Evolutionary conservation across 2,329 filamentous ascomycete species (phyloP).

Genomic region (Fusarium verrucosum): DNA sequence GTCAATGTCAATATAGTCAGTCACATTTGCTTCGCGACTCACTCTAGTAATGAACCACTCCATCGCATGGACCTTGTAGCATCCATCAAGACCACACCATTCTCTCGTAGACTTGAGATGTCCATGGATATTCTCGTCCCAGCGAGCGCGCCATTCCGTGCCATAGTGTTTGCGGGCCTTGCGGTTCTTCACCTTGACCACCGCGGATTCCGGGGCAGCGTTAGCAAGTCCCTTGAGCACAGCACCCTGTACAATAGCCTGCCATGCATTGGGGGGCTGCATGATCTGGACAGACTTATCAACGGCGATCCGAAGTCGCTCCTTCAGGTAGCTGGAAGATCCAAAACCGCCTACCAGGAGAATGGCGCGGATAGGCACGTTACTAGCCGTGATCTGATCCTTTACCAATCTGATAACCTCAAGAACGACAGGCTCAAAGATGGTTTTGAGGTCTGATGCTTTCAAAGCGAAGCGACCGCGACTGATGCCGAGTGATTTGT

Average conservation of each 20-base stretch:
- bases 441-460: slow-evolving; percentile 51
- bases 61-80: slow-evolving; percentile 53
- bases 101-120: slow-evolving; percentile 47
- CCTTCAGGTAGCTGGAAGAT: slow-evolving; percentile 56
- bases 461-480: slow-evolving; percentile 52
- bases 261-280: slow-evolving; percentile 59
- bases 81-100: slow-evolving; percentile 52
- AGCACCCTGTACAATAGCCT: slow-evolving; percentile 59
- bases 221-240: slow-evolving; percentile 59
- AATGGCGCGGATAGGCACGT: slow-evolving; percentile 53
- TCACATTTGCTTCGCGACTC: slow-evolving; percentile 2
- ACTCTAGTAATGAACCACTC: slow-evolving; percentile 56
- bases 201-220: slow-evolving; percentile 47
- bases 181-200: slow-evolving; percentile 53
- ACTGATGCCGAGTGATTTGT: slow-evolving; percentile 50
- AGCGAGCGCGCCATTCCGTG: slow-evolving; percentile 47
- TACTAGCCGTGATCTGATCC: slow-evolving; percentile 53
- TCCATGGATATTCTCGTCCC: slow-evolving; percentile 45
- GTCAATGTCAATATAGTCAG: too few species aligned
- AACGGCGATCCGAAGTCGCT: slow-evolving; percentile 51
- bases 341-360: slow-evolving; percentile 59
- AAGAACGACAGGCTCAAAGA: slow-evolving; percentile 57
- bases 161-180: slow-evolving; percentile 58
- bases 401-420: slow-evolving; percentile 56
- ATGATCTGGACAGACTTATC: slow-evolving; percentile 52